phyloP scores from a whole-genome alignment of 106 monocot genomes.

The Dioscorea alata region DNA sequence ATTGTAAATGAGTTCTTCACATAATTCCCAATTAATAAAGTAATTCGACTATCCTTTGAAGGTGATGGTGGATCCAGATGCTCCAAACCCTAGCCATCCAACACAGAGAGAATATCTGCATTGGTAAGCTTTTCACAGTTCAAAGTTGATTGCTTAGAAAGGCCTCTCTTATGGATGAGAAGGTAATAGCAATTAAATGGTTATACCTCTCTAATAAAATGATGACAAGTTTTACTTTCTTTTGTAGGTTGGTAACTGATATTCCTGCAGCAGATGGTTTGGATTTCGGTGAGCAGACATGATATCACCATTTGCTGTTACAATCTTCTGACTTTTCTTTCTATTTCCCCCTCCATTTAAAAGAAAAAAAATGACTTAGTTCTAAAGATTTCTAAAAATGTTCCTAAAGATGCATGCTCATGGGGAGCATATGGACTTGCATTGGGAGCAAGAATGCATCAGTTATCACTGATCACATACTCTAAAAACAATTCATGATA shows the following conservation, averaged over 20 bases:
- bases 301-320: not conserved
- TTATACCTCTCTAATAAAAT: not conserved
- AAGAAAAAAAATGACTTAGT: no score
- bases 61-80: slow-evolving; percentile 60
- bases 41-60: slow-evolving; percentile 3
- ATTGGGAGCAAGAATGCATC: no score
- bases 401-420: no score
- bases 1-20: not conserved
- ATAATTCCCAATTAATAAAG: not conserved
- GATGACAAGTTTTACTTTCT: not conserved
- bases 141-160: no score
- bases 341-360: no score
- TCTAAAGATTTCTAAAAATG: no score
- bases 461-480: no score
- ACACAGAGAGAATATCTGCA: slow-evolving; percentile 49
- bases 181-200: not conserved
- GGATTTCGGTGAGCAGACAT: slow-evolving; percentile 13
- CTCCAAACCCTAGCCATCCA: slow-evolving; percentile 55
- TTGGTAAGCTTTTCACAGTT: slow-evolving; percentile 18
- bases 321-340: not conserved
- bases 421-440: no score
- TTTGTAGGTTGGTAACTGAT: slow-evolving; percentile 25
- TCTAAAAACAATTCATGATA: no score
- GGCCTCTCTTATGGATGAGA: not conserved
- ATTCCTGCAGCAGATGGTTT: slow-evolving; percentile 19